Percentiles rank a stretch among this genome's conserved stretches.
Evolutionary conservation across 257 asterid species (phyloP).

Genomic region (Primulina huaijiensis): DNA sequence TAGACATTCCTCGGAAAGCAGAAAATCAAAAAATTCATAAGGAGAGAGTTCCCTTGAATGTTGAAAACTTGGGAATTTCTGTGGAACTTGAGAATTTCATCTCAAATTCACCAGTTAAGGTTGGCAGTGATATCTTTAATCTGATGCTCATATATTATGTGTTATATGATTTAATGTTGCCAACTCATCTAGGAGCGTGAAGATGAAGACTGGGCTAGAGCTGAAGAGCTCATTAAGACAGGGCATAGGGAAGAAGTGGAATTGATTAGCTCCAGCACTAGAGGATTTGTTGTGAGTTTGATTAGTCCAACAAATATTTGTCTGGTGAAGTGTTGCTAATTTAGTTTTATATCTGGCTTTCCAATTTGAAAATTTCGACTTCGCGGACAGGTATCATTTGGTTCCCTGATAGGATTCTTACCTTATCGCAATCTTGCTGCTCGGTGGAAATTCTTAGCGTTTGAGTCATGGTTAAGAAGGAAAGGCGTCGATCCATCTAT

Average conservation of each 20-base stretch:
- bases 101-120: slow-evolving; percentile 52
- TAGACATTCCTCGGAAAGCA: slow-evolving; percentile 13
- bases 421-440: slow-evolving; percentile 93
- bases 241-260: slow-evolving; percentile 79
- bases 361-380: slow-evolving; percentile 20
- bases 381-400: slow-evolving; percentile 67
- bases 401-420: slow-evolving; percentile 86
- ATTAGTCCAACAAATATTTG: slow-evolving; percentile 21
- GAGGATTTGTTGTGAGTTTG: slow-evolving; percentile 85
- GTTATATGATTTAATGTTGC: slow-evolving; percentile 22
- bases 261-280: slow-evolving; percentile 70
- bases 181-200: slow-evolving; percentile 55
- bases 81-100: slow-evolving; percentile 53
- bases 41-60: slow-evolving; percentile 31
- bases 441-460: slow-evolving; percentile 88
- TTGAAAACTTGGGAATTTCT: slow-evolving; percentile 39
- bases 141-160: slow-evolving; percentile 5
- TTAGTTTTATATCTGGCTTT: not conserved
- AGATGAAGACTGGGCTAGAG: slow-evolving; percentile 76
- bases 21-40: slow-evolving; percentile 39
- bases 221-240: slow-evolving; percentile 58
- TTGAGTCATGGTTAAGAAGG: slow-evolving; percentile 93
- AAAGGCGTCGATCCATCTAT: slow-evolving; percentile 78
- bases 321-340: slow-evolving; percentile 8
- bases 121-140: slow-evolving; percentile 27